These are phyloP conservation scores for Fusarium pseudonygamai DNA, from an alignment of 2,329 filamentous ascomycete species.

Conservation along the genomic window DNA sequence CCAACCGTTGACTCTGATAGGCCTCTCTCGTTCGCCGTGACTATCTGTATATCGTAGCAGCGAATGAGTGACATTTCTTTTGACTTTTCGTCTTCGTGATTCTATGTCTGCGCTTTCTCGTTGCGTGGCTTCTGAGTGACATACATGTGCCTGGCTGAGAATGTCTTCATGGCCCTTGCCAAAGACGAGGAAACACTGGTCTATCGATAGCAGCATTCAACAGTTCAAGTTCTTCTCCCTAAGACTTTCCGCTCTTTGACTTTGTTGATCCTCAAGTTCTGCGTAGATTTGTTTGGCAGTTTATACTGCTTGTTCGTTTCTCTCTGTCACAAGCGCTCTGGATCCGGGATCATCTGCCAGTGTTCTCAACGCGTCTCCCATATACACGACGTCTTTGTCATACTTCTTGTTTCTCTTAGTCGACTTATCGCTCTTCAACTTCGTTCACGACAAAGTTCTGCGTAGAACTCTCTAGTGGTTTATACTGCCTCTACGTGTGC, in stretches of 20 bases:
- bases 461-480: not conserved
- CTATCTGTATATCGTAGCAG: not conserved
- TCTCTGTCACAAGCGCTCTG: not conserved
- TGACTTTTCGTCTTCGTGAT: not conserved
- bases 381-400: not conserved
- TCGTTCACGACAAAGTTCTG: not conserved
- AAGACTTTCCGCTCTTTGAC: accelerated
- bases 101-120: not conserved
- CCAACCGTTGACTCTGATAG: not conserved
- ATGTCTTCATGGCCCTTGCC: not conserved
- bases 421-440: accelerated
- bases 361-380: not conserved
- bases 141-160: not conserved
- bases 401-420: not conserved
- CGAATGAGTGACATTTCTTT: not conserved
- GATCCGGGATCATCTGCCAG: not conserved
- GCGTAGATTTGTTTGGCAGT: not conserved
- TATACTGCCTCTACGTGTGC: not conserved
- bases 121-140: not conserved
- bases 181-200: not conserved
- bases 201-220: not conserved
- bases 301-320: not conserved
- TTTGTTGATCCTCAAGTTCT: not conserved
- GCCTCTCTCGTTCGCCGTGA: not conserved
- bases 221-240: not conserved